Conservation (phyloP, 2,329 filamentous ascomycete genomes). For the Alternaria ethzedia region DNA sequence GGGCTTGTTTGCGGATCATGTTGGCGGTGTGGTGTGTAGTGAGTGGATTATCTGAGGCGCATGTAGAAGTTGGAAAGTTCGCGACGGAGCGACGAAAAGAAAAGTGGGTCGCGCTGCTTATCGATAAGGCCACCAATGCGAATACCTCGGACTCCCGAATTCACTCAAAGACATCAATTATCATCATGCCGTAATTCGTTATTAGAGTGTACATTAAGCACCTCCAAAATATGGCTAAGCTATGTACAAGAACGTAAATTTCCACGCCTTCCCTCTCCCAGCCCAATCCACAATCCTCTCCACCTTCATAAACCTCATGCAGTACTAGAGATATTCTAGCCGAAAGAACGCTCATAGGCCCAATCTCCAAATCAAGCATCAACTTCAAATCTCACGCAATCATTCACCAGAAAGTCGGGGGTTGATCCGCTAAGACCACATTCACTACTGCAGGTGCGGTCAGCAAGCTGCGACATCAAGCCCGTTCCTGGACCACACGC, state of each 20-base stretch:
- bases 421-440: not conserved
- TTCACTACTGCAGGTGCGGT: not conserved
- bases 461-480: not conserved
- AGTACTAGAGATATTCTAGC: not conserved
- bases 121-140: conserved; percentile 5
- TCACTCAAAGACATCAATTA: not conserved
- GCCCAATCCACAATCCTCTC: not conserved
- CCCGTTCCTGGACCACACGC: accelerated
- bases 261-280: not conserved
- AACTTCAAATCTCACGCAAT: not conserved
- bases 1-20: conserved; percentile 63
- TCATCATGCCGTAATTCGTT: too few species aligned
- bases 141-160: conserved; percentile 10
- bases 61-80: conserved; percentile 1
- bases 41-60: not conserved
- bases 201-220: not conserved
- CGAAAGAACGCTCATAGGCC: not conserved
- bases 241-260: not conserved
- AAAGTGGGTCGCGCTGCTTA: conserved; percentile 16
- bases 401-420: accelerated
- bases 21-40: not conserved
- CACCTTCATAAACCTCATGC: not conserved
- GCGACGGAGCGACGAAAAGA: conserved; percentile 7
- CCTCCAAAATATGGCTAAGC: accelerated
- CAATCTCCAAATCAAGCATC: not conserved